Evolutionary conservation across 495 filamentous ascomycete species (phyloP), one percentile per base, ranked within the genome.

Genomic region (Halenospora varia): DNA sequence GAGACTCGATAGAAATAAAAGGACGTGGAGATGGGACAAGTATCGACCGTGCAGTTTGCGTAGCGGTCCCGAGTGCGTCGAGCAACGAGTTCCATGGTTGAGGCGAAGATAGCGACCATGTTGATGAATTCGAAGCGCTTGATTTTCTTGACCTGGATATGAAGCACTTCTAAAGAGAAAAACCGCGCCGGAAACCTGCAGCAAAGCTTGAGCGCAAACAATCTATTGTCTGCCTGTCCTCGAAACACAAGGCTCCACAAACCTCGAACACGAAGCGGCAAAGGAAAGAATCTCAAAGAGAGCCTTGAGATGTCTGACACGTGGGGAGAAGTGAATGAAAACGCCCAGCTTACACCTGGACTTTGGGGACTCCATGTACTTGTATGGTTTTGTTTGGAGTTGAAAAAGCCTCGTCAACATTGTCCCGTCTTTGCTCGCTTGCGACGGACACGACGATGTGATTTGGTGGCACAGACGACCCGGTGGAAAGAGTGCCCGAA

Each of bases 1-100:
- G 56, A 61, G 48, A 68, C 66, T 47, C 61, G 61, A 40, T 69
- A 69, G 51, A 51, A 58, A 29, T 62, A 61, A 48, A 60, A 61
- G 29, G 63, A 61, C 17, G 25, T 50, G 17, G 25, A 23, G 54
- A 66, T 51, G n/a, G 61, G 46, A 23, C 63, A 66, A 23, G 54
- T 56, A 2, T 52, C 55, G 11, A 56, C 20, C 0, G 63, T 65
- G 46, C 63, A 65, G n/a, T 63, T 40, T 6, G 42, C 23, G 17
- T 45, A 45, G 1, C n/a, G 2, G 10, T 51, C 41, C 6, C 39
- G 26, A n/a, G 20, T 45, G 10, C 17, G 45, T 24, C 61, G 61
- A 23, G 39, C 48, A 8, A 55, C 50, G 4, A 63, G 51, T 8
- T 19, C 41, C 40, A 59, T 17, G 9, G 48, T 39, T 1, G 29